phyloP scores from a whole-genome alignment of 2,329 filamentous ascomycete genomes.

The Colletotrichum godetiae region DNA sequence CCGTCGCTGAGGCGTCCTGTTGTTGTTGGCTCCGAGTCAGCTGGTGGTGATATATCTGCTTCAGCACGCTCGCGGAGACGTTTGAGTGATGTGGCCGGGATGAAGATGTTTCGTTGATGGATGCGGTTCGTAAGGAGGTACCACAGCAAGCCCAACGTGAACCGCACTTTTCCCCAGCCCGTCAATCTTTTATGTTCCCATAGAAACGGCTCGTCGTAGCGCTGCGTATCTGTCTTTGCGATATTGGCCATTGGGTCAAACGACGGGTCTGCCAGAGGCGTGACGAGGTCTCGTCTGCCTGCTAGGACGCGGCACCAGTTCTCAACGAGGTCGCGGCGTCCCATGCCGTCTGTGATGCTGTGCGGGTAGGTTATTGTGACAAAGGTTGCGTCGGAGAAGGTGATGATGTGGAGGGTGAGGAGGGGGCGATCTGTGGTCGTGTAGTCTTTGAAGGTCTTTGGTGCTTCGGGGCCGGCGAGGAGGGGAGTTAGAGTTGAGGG shows the following conservation, averaged over 20 bases:
- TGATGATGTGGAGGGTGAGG: slow-evolving; percentile 58
- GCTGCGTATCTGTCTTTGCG: slow-evolving; percentile 31
- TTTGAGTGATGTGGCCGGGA: slow-evolving; percentile 31
- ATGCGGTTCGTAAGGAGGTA: slow-evolving; percentile 30
- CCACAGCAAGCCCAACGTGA: slow-evolving; percentile 19
- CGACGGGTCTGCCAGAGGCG: slow-evolving; percentile 44
- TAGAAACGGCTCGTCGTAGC: slow-evolving; percentile 47
- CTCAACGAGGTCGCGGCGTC: slow-evolving; percentile 35
- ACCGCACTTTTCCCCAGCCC: slow-evolving; percentile 12
- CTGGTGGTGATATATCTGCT: background rate
- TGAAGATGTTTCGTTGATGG: slow-evolving; percentile 35
- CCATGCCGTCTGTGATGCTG: slow-evolving; percentile 46
- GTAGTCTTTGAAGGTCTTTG: slow-evolving; percentile 50
- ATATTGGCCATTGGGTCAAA: slow-evolving; percentile 36
- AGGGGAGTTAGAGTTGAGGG: slow-evolving; percentile 29
- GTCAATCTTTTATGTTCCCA: slow-evolving; percentile 19
- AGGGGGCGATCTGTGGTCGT: slow-evolving; percentile 55
- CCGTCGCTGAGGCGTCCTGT: slow-evolving; percentile 22
- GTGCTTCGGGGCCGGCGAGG: slow-evolving; percentile 32
- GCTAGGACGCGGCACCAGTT: slow-evolving; percentile 58
- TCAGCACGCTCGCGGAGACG: slow-evolving; percentile 13
- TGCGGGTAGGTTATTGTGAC: slow-evolving; percentile 59
- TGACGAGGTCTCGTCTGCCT: slow-evolving; percentile 53
- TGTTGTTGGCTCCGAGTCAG: background rate
- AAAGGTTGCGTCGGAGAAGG: slow-evolving; percentile 62